Base-by-base conservation (phyloP, 2,329 filamentous ascomycete species). In the Onygenales sp. region DNA sequence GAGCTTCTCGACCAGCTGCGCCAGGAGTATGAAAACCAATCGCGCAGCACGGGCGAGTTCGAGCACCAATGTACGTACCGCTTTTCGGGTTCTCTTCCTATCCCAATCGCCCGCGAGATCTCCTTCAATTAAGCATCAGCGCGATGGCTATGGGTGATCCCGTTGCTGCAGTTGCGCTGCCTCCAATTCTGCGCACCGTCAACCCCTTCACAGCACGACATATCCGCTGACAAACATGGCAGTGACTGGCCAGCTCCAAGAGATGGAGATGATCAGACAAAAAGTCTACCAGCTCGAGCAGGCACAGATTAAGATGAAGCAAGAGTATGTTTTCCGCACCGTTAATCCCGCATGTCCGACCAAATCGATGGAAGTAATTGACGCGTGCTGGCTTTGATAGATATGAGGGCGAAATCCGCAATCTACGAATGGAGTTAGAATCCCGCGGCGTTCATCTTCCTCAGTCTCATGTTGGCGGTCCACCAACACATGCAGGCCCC, bases 271-370 rank as follows among this genome's bases (percentile, higher is more conserved):
- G 65, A 89, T 98, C 49, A 81, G 91, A 58, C 86, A 91, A 67
- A 96, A 95, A 72, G 89, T 98, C 56, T 96, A 89, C 66, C 83
- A 88, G 63, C 83, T 98, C 70, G 93, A 98, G 71, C 90, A 94
- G 68, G 83, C 85, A 48, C 93, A 97, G 66, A 80, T 92, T 64
- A 83, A 82, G 51, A 83, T 96, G 66, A 97, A 97, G 77, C 80
- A 85, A 71, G 95, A 96, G 92, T 97, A 78, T 68, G 85, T 73
- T 38, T 47, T 39, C 14, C 38, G 38, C 10, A 11, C 10, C 38
- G 13, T 7, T 13, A 36, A 13, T 13, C 9, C 14, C 32, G 2
- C 13, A 6, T 21, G 11, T 13, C 10, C 21, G 5, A 32, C 46
- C 14, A 33, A 45, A 45, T 32, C 11, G 10, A 32, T n/a, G 11